phyloP scores from a whole-genome alignment of 768 basidiomycete species.

The Leucocoprinus sp. region DNA sequence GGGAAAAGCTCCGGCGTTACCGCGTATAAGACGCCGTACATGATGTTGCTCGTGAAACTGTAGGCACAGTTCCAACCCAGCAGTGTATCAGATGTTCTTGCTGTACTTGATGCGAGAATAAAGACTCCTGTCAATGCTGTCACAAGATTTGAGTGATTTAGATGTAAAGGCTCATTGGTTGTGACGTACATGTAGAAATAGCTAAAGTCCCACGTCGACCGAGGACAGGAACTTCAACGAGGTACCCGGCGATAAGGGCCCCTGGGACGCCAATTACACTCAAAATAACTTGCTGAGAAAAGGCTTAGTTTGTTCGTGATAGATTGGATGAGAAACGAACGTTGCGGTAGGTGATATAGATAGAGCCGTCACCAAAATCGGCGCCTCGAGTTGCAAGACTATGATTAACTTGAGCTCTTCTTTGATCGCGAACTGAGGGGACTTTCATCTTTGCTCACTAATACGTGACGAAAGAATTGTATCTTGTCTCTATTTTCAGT shows the following conservation, averaged over 20 bases:
- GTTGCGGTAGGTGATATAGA: conserved; percentile 70
- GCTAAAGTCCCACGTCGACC: conserved; percentile 64
- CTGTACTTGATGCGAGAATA: conserved; percentile 69
- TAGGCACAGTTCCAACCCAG: conserved; percentile 80
- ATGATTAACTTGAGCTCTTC: neutral
- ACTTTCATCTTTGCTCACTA: conserved; percentile 16
- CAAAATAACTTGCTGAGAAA: conserved; percentile 56
- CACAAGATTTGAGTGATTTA: conserved; percentile 14
- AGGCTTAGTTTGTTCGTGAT: neutral
- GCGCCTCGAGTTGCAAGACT: conserved; percentile 62
- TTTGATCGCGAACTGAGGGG: neutral
- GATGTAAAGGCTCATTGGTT: conserved; percentile 19
- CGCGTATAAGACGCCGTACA: conserved; percentile 72
- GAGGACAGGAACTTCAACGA: conserved; percentile 55
- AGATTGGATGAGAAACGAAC: conserved; percentile 22
- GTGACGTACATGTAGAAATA: conserved; percentile 48
- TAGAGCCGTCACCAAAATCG: conserved; percentile 59
- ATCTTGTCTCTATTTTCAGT: conserved; percentile 13
- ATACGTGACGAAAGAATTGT: conserved; percentile 23
- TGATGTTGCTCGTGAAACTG: conserved; percentile 49
- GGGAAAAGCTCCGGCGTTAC: conserved; percentile 65
- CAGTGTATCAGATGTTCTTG: conserved; percentile 55
- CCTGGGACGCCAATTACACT: conserved; percentile 64
- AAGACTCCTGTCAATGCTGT: conserved; percentile 67
- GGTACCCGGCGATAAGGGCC: conserved; percentile 62